Base-by-base conservation (phyloP, 2,329 filamentous ascomycete species). In the Colletotrichum agaves region DNA sequence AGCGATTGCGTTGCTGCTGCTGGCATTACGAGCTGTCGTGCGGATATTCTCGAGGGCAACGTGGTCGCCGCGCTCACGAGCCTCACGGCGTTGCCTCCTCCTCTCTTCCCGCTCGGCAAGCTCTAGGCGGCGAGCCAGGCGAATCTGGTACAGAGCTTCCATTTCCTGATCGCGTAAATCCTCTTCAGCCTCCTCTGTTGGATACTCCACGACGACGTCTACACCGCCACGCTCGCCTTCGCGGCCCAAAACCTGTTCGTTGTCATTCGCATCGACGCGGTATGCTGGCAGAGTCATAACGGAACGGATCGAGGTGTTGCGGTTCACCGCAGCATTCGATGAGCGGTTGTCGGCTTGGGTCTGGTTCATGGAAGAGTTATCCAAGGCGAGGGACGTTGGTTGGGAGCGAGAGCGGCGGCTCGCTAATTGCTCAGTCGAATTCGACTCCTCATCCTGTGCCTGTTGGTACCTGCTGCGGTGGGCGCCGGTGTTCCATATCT, bases 281-380 rank as follows among this genome's bases (percentile, higher is more conserved):
- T 99, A 99, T 0, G 92, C 87, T 0, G 96, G 96, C 3, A 99
- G 82, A 0, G 96, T 98, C 87, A 98, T 96, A 63, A 98, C 90
- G n/a, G 93, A 97, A 62, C 95, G 90, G 50, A 98, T 85, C 8
- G 93, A 97, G 1, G 93, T 94, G 73, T 95, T 91, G 35, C 95
- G 88, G 75, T 95, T 92, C 12, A 97, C 88, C 1, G 77, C 79
- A 39, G 77, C 61, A 72, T 75, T 72, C 64, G 73, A 70, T 27
- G 71, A 72, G n/a, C 71, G 69, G 33, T 64, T 39, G 44, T 69
- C 63, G 44, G 66, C 64, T 17, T 72, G 72, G 21, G 73, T 23
- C 19, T 70, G 31, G 63, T 73, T 72, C 44, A 67, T 72, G 39
- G 68, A 49, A 8, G 70, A 55, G 44, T 57, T 63, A 50, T 61